phyloP scores from a whole-genome alignment of 225 moss, liverwort and hornwort genomes.

The Pleurozium schreberi region DNA sequence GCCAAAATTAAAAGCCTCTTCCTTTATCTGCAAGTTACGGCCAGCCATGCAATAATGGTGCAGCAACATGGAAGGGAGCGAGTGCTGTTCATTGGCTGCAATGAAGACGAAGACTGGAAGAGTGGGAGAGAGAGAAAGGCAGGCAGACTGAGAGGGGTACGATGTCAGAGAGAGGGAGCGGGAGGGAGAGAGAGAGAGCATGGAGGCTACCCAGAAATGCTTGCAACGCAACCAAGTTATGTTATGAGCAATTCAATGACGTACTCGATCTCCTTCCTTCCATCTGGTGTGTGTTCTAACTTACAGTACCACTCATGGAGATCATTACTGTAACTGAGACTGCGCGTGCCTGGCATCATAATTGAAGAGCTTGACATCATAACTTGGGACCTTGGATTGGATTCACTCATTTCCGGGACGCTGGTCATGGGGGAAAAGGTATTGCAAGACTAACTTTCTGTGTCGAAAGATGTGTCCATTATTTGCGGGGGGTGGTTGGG shows the following conservation, averaged over 20 bases:
- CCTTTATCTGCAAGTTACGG: not conserved
- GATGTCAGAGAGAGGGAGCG: conserved; percentile 7
- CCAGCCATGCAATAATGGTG: not conserved
- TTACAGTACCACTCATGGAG: not conserved
- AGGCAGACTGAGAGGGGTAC: not conserved
- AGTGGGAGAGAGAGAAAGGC: not conserved
- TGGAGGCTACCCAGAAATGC: not conserved
- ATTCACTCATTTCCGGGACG: not conserved
- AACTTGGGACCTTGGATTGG: not conserved
- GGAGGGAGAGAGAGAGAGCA: not conserved
- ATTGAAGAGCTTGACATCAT: not conserved
- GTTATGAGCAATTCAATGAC: not conserved
- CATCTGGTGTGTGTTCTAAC: not conserved
- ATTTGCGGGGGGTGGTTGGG: not conserved
- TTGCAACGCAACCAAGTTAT: not conserved
- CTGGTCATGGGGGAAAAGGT: not conserved
- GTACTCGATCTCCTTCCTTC: not conserved
- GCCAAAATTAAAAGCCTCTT: not conserved
- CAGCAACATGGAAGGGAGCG: not conserved
- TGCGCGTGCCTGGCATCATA: not conserved
- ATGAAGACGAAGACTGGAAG: not conserved
- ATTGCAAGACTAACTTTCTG: not conserved
- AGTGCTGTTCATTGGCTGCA: not conserved
- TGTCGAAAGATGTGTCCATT: not conserved
- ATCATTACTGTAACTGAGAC: not conserved